Base-by-base conservation (phyloP, 176 grass and related monocot genomes). In the Metroxylon sagu region DNA sequence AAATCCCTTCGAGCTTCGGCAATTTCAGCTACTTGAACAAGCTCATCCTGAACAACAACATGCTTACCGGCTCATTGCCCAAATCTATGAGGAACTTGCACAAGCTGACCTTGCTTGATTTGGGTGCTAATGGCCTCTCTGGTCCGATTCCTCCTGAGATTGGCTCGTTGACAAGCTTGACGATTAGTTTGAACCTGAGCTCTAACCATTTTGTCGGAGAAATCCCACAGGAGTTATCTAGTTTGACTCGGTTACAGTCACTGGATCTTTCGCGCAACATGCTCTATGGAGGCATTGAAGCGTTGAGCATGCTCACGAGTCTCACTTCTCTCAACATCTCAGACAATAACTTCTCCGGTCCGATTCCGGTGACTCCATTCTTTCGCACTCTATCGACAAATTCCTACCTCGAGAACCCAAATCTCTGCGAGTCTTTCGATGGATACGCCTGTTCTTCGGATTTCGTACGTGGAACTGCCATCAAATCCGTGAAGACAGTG, bases 11-110 rank as follows among this genome's bases (percentile, higher is more conserved):
- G 5, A 89, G 85, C 69, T 89, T 95, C 4, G 85, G 90, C 30
- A 95, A 95, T 66, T 86, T 95, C 77, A 95, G 90, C 71, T 89
- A 95, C 70, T 71, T 95, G 48, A 95, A 95, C 59, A 95, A 95
- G 74, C 90, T 95, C 55, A 95, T 89, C 43, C 71, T 95, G 17
- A 89, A 78, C 30, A 57, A 49, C 54, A 95, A 95, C 49, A 68
- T 54, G 59, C 85, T 95, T 10, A 54, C 76, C 0, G 90, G 90
- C 19, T 27, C 73, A 21, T 49, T 95, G 75, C 85, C 85, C 0
- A 80, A 50, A 59, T 89, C 85, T 18, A 79, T 95, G 50, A 62
- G 52, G 55, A 89, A 95, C 74, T 77, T 95, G 71, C 85, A 89
- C 77, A 95, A 89, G 67, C 56, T 95, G 16, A 89, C 90, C 58